Evolutionary conservation across 495 filamentous ascomycete genomes (phyloP), one percentile per base, ranked within the genome.

Genomic region (Filosporella fistucella): DNA sequence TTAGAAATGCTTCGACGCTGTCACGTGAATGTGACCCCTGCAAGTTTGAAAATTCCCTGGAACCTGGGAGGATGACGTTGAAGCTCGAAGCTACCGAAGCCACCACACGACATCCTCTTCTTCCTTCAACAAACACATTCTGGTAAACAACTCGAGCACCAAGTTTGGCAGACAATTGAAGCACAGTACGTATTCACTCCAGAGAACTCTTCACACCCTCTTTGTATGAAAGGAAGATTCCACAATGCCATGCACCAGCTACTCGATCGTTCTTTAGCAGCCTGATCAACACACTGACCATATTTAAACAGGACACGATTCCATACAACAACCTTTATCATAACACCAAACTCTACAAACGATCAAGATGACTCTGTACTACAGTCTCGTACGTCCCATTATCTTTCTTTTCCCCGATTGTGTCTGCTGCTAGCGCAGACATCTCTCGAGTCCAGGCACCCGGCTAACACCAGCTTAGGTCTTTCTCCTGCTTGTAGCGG

Each of bases 341-440:
- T 33, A 39, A 24, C 32, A 21, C 12, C 8, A 44, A 52, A 5
- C 6, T 17, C 5, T 18, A 18, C 47, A 44, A 34, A 33, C 39
- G 24, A 62, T 56, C 78, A 84, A 67, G 50, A 98, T 98, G 93
- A 98, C 94, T 69, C 90, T 98, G 66, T 98, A 98, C 76, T 98
- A 95, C 78, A 90, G 80, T 59, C 80, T 98, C 46, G 93, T 96
- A 87, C 63, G 89, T 80, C 37, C 42, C 12, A 34, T 33, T 30
- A n/a, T 35, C 22, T 10, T 3, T 4, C 3, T 22, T 17, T 12
- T 37, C 45, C n/a, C 36, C 26, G 25, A 43, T n/a, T n/a, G n/a
- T n/a, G n/a, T n/a, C n/a, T n/a, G 14, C 21, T 24, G 9, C 2
- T 17, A n/a, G n/a, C n/a, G n/a, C n/a, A n/a, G n/a, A n/a, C 11